phyloP scores from a whole-genome alignment of 2,329 filamentous ascomycete genomes.

The Microthyrium microscopicum region DNA sequence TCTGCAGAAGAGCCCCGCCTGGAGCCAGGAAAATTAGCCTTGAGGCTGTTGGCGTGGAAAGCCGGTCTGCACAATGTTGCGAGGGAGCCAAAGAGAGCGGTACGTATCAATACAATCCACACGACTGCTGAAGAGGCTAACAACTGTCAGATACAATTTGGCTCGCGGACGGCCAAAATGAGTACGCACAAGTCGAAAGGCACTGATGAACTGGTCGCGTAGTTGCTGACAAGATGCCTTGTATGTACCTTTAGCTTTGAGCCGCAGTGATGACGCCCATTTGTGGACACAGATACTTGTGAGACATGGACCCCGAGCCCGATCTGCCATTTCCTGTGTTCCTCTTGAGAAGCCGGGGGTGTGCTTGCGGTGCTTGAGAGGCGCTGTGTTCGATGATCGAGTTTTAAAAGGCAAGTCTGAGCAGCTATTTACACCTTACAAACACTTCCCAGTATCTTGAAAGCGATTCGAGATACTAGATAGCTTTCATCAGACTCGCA shows the following conservation, averaged over 20 bases:
- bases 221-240: not conserved
- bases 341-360: not conserved
- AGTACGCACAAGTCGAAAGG: constrained; percentile 31
- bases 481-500: too few relatives aligned
- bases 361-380: not conserved
- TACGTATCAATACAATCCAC: constrained; percentile 28
- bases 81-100: constrained; percentile 81
- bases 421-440: too few relatives aligned
- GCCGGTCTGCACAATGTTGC: constrained; percentile 58
- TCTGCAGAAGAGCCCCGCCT: constrained; percentile 23
- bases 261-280: not conserved
- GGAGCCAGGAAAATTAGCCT: constrained; percentile 65
- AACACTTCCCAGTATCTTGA: too few relatives aligned
- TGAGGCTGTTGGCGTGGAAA: constrained; percentile 60
- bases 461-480: too few relatives aligned
- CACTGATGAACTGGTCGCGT: constrained; percentile 21
- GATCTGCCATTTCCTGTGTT: not conserved
- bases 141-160: constrained; percentile 24
- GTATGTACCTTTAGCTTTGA: not conserved
- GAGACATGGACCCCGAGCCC: not conserved
- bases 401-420: constrained; percentile 1
- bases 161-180: constrained; percentile 30
- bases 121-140: constrained; percentile 14
- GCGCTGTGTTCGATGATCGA: not conserved
- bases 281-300: not conserved